Base-by-base conservation (phyloP, 495 filamentous ascomycete genomes). In the Annulohypoxylon moriforme region DNA sequence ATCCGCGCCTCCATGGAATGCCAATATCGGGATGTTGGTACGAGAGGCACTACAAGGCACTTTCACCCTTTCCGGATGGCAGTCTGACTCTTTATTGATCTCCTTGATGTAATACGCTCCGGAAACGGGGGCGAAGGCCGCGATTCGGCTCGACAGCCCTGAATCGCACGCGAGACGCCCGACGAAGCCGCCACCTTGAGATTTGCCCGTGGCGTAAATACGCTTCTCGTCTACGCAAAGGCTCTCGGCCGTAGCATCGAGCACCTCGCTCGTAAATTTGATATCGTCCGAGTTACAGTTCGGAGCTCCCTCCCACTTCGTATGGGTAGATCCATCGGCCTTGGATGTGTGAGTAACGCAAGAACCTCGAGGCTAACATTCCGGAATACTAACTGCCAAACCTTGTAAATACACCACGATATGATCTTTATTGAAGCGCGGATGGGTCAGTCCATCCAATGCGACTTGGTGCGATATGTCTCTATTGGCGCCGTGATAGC, bases 101-200 rank as follows among this genome's bases (percentile, higher is more conserved):
- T 59, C 59, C 20, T 72, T 68, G 52, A 78, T 74, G 64, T 87
- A 85, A 60, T 83, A 81, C 0, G 84, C 82, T 0, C 81, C 84
- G 1, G 81, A 81, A 6, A 82, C 81, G 11, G 83, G 77, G 1
- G 82, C 84, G 56, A 86, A 85, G 0, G 84, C 84, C 2, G 84
- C 82, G 29, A 87, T 80, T 27, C 70, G 73, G 7, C 40, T 67
- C 24, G 68, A 80, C 52, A 73, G 52, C 6, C 76, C 52, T 40
- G 82, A 75, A 67, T 86, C 81, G 75, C 89, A 90, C 1, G 88
- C 87, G 1, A 91, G 81, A 0, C 84, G 76, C 29, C 79, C 79
- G 5, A 83, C 81, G 62, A 90, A 86, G 1, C 87, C 86, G 4
- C 87, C 89, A 20, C 88, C 89, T 68, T 89, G 88, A 0, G 86